phyloP scores from a whole-genome alignment of 441 rosid genomes.

The Brassica balearica region DNA sequence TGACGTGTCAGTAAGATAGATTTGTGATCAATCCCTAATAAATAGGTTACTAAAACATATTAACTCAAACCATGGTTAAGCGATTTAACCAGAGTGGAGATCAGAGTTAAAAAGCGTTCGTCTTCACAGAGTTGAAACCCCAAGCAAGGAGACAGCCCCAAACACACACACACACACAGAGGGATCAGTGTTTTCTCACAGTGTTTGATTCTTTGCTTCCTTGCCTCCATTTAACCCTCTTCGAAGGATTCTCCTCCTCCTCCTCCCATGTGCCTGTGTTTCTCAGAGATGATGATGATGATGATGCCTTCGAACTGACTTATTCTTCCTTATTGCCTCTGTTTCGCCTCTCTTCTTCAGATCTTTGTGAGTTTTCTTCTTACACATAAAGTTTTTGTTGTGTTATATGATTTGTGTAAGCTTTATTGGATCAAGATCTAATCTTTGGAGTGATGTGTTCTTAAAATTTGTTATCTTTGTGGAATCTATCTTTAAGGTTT shows the following conservation, averaged over 20 bases:
- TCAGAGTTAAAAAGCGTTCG: slow-evolving; percentile 47
- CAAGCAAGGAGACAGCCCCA: slow-evolving; percentile 32
- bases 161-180: slow-evolving; percentile 14
- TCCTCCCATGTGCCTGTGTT: not conserved
- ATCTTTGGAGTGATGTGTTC: slow-evolving; percentile 27
- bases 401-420: not conserved
- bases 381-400: not conserved
- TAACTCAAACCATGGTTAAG: slow-evolving; percentile 56
- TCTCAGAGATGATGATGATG: not conserved
- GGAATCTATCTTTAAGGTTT: too few relatives aligned
- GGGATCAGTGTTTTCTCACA: slow-evolving; percentile 38
- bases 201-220: slow-evolving; percentile 44
- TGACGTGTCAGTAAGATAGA: slow-evolving; percentile 40
- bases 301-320: slow-evolving; percentile 14
- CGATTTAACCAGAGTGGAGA: slow-evolving; percentile 44
- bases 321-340: slow-evolving; percentile 15
- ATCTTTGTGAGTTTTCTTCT: slow-evolving; percentile 36
- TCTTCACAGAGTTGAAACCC: slow-evolving; percentile 29
- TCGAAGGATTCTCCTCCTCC: slow-evolving; percentile 8
- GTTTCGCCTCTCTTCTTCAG: slow-evolving; percentile 24
- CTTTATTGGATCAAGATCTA: slow-evolving; percentile 46
- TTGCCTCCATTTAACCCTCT: slow-evolving; percentile 33
- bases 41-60: slow-evolving; percentile 4
- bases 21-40: slow-evolving; percentile 4
- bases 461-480: not conserved